Conservation (phyloP, 345 rosid species). For the Camelina sativa region DNA sequence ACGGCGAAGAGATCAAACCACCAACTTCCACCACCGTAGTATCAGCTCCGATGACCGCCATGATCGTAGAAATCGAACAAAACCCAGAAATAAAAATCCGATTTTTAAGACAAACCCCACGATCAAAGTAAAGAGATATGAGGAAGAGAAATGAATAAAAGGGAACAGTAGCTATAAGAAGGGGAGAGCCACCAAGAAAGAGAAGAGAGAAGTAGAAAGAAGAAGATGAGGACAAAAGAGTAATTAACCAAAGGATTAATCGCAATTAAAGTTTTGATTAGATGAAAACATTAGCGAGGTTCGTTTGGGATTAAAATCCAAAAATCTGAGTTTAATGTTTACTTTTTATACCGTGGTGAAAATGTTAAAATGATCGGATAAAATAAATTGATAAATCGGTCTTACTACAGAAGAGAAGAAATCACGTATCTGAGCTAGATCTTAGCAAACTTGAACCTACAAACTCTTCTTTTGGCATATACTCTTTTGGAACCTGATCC, state of each 20-base stretch:
- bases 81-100: slow-evolving; percentile 28
- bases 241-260: neutral
- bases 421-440: slow-evolving; percentile 32
- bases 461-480: neutral
- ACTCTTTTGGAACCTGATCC: neutral
- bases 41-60: slow-evolving; percentile 59
- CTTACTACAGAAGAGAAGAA: neutral
- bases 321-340: neutral
- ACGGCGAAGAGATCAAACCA: slow-evolving; percentile 36
- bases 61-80: slow-evolving; percentile 35
- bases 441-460: slow-evolving; percentile 32
- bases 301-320: neutral
- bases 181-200: slow-evolving; percentile 25
- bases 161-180: slow-evolving; percentile 31
- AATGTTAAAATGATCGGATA: slow-evolving; percentile 5
- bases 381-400: slow-evolving; percentile 16
- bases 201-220: slow-evolving; percentile 4
- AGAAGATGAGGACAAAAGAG: slow-evolving; percentile 40
- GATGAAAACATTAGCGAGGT: slow-evolving; percentile 17
- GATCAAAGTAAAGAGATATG: slow-evolving; percentile 31
- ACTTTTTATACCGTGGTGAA: slow-evolving; percentile 10
- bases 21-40: slow-evolving; percentile 39
- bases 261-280: slow-evolving; percentile 10
- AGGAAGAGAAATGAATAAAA: slow-evolving; percentile 1
- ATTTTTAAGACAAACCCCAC: slow-evolving; percentile 24